Base-by-base conservation (phyloP, 116 monocot species). In the Iris pallida region DNA sequence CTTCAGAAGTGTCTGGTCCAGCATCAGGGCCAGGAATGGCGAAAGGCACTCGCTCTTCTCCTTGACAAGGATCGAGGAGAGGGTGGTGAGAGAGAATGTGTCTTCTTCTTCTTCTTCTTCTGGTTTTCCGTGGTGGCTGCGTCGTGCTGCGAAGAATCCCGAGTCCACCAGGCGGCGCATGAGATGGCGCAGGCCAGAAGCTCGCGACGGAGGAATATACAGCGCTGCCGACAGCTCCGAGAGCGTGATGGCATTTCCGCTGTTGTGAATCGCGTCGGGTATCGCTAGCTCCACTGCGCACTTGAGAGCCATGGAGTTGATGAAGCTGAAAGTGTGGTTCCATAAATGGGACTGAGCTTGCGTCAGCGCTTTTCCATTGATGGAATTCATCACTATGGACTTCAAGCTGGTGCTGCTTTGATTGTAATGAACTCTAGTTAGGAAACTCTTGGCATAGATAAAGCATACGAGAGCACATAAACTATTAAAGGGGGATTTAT, bases 271-370 rank as follows among this genome's bases (percentile, higher is more conserved):
- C 4, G 8, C 8, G 9, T 57, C 47, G 45, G 46, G 57, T 3
- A 69, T 57, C 45, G 19, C 56, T 0, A 47, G 57, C 45, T 68
- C 43, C 16, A 68, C 9, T 7, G 54, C 68, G 20, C 69, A 55
- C 45, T 70, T 76, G 55, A 76, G 68, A 44, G 69, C 16, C 53
- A 45, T 76, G 16, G 63, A 53, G 48, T 44, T 53, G 16, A 46
- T 8, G 45, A 52, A 42, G 55, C 20, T 45, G 40, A 61, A 61
- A 4, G 55, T 51, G 20, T 53, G 68, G 46, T 70, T 51, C 69
- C 69, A 15, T 20, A 76, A 13, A 20, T 69, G 68, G 11, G 69
- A 49, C 12, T 76, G 76, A 16, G 62, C 68, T 59, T 54, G 53
- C 18, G 61, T 41, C 4, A 59, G 59, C 70, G 48, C 56, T 47